Evolutionary conservation across 495 filamentous ascomycete species (phyloP).

Genomic region (Saxophila tyrrhenica): DNA sequence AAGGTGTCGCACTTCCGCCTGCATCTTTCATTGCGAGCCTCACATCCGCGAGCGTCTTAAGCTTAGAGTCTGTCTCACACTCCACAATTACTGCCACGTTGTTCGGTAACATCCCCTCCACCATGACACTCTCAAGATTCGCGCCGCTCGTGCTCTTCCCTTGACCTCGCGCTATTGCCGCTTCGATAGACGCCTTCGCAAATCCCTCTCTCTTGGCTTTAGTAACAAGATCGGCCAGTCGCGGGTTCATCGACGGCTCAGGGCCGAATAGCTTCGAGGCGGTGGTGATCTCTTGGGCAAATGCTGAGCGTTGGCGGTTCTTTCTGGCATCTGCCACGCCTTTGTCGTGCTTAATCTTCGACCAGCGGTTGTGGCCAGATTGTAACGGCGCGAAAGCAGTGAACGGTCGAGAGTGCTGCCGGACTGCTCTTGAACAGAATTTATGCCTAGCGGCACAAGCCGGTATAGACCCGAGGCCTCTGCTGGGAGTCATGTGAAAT

Average conservation of each 20-base stretch:
- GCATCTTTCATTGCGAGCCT: slow-evolving; percentile 53
- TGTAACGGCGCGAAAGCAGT: slow-evolving; percentile 36
- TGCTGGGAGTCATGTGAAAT: slow-evolving; percentile 14
- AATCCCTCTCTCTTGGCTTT: slow-evolving; percentile 78
- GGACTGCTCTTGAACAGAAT: too few species aligned
- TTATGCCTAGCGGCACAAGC: too few species aligned
- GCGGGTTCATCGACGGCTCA: slow-evolving; percentile 59
- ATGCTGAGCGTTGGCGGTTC: slow-evolving; percentile 33
- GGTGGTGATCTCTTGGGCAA: slow-evolving; percentile 42
- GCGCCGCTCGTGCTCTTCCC: slow-evolving; percentile 62
- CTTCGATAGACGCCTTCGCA: slow-evolving; percentile 72
- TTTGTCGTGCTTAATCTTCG: slow-evolving; percentile 92
- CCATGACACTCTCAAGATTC: slow-evolving; percentile 58
- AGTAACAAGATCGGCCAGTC: slow-evolving; percentile 56
- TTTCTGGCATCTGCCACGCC: slow-evolving; percentile 59
- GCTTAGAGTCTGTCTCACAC: slow-evolving; percentile 71
- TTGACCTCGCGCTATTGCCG: slow-evolving; percentile 75
- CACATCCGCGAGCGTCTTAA: slow-evolving; percentile 59
- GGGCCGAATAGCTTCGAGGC: slow-evolving; percentile 55
- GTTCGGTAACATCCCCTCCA: slow-evolving; percentile 74
- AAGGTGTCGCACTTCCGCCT: slow-evolving; percentile 58
- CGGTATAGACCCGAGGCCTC: too few species aligned
- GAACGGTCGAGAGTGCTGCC: slow-evolving; percentile 32
- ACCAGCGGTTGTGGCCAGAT: slow-evolving; percentile 85
- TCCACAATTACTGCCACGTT: slow-evolving; percentile 72